Evolutionary conservation across 108 stramenopile genomes (phyloP), one percentile per base, ranked within the genome.

Genomic region (Pseudonitzschia pungens): DNA sequence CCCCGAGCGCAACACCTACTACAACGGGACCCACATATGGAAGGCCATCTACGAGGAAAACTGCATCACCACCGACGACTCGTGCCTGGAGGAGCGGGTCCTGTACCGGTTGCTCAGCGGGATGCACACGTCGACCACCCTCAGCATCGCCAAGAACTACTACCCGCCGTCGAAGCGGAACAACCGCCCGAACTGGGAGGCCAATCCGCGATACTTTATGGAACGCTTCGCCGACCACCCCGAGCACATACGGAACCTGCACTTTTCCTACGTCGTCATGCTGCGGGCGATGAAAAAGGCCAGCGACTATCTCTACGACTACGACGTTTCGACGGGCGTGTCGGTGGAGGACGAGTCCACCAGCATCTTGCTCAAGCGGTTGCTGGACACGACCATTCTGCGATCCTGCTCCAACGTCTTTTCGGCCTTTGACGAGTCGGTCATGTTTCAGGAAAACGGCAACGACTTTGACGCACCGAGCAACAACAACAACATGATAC

Each of bases 1-100:
- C 73, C 96, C 95, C 0, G 97, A 98, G 71, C 77, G 88, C n/a
- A 95, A 95, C 81, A 98, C 97, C 12, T 95, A 94, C 27, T 98
- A 98, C 86, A 92, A 96, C 65, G 97, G 96, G 0, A 89, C 86
- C 0, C 92, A 94, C 63, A 90, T 96, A 58, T 96, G 96, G 96
- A 87, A 82, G 54, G 90, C 91, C 50, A 94, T 96, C 63, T 96
- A 97, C 72, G 83, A 92, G 67, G 96, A 97, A 78, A 97, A 97
- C 73, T 96, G 97, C 76, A 80, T 92, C 21, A 79, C 82, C 32
- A 81, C 72, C 42, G 42, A 56, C 20, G 79, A 80, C 26, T 50
- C 70, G n/a, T 98, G 97, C 82, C 86, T 93, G 54, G 97, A 98
- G 77, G 93, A 96, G 75, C 84, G 93, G 1, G 95, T 96, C 32